Conservation (phyloP, 805 yeast genomes). For the Teunomyces pallodes region DNA sequence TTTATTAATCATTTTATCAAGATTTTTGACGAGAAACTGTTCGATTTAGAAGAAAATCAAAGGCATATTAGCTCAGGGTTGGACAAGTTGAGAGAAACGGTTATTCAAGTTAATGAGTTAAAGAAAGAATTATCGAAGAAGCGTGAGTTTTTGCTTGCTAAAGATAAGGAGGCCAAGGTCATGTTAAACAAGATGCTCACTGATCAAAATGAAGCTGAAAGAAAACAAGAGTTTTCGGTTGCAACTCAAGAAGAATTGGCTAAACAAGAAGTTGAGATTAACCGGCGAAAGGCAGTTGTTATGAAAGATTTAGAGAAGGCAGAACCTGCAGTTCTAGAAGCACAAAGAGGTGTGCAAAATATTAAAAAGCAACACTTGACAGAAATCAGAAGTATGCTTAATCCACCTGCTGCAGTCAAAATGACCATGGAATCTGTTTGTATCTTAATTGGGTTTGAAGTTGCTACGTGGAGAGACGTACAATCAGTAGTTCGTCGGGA, state of each 20-base stretch:
- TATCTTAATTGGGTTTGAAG: constrained; percentile 69
- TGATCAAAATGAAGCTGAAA: constrained; percentile 90
- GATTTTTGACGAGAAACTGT: constrained; percentile 43
- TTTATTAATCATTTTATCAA: constrained; percentile 45
- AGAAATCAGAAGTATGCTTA: constrained; percentile 82
- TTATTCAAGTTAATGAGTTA: constrained; percentile 63
- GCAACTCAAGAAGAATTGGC: constrained; percentile 69
- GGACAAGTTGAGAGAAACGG: constrained; percentile 73
- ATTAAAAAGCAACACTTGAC: constrained; percentile 90
- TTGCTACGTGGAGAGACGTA: constrained; percentile 75
- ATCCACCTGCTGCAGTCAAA: constrained; percentile 88
- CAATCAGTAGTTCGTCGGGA: constrained; percentile 77
- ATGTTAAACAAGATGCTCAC: constrained; percentile 73
- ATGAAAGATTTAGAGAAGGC: constrained; percentile 66
- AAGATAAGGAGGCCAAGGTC: constrained; percentile 65
- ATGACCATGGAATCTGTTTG: constrained; percentile 87
- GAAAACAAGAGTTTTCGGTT: constrained; percentile 81
- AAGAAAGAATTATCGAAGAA: constrained; percentile 54
- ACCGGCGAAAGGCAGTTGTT: constrained; percentile 52
- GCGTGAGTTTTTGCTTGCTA: constrained; percentile 45
- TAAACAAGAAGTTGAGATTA: constrained; percentile 62
- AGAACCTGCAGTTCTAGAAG: constrained; percentile 82
- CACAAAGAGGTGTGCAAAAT: constrained; percentile 85
- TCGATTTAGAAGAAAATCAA: constrained; percentile 60
- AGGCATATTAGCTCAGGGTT: constrained; percentile 72